Evolutionary conservation across 306 rosid genomes (phyloP).

Genomic region (Hippophae gyantsensis): DNA sequence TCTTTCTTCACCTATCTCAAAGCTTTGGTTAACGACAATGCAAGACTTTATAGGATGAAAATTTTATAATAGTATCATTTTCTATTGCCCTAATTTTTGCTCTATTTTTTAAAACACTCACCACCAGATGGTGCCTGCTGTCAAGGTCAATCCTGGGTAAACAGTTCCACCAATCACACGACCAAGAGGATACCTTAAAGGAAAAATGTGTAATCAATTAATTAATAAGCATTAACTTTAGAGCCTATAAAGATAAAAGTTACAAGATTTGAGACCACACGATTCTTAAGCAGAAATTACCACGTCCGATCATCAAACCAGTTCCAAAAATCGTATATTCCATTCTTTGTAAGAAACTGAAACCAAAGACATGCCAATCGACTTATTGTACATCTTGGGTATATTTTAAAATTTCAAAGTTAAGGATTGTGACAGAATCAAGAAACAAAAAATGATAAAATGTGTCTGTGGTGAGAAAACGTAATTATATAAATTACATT

Average conservation of each 20-base stretch:
- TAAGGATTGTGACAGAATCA: not conserved
- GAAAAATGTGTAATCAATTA: slow-evolving; percentile 8
- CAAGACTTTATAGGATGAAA: no score
- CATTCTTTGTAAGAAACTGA: slow-evolving; percentile 90
- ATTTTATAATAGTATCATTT: no score
- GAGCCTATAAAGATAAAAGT: not conserved
- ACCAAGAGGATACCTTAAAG: slow-evolving; percentile 95
- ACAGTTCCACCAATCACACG: slow-evolving; percentile 99
- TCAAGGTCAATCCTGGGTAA: slow-evolving; percentile 93
- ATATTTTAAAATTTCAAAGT: no score
- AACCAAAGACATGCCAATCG: slow-evolving; percentile 34
- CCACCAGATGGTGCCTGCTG: slow-evolving; percentile 92
- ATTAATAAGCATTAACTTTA: slow-evolving; percentile 8
- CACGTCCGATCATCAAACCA: slow-evolving; percentile 99
- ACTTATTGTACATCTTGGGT: slow-evolving; percentile 6
- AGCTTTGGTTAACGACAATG: no score
- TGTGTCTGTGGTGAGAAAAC: not conserved
- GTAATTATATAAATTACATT: not conserved
- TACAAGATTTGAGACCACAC: slow-evolving; percentile 3
- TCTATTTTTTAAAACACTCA: slow-evolving; percentile 28
- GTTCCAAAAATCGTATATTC: slow-evolving; percentile 96
- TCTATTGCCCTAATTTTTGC: no score
- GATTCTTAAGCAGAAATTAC: slow-evolving; percentile 31
- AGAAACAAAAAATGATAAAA: not conserved
- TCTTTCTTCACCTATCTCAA: no score